phyloP scores from a whole-genome alignment of 1,284 basidiomycete genomes.

The Porodaedalea pini region DNA sequence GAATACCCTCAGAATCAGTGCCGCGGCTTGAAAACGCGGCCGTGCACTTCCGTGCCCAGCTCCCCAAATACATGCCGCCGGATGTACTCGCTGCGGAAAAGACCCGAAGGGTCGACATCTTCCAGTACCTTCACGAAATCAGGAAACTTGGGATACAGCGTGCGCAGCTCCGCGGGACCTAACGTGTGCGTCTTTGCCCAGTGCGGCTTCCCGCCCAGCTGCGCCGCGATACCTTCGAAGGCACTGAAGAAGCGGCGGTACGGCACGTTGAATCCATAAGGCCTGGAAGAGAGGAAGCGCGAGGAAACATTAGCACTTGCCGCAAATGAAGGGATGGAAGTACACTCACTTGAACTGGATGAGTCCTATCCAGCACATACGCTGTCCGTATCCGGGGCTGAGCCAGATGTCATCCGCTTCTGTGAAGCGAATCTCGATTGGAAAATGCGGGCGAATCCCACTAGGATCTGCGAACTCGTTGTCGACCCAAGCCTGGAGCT shows the following conservation, averaged over 20 bases:
- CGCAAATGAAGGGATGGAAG: constrained; percentile 12
- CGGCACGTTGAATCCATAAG: constrained; percentile 85
- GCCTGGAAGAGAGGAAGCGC: constrained; percentile 45
- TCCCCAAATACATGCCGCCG: constrained; percentile 69
- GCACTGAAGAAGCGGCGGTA: constrained; percentile 79
- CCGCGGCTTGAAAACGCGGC: constrained; percentile 51
- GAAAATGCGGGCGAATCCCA: constrained; percentile 87
- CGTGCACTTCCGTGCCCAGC: constrained; percentile 40
- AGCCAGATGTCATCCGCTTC: constrained; percentile 91
- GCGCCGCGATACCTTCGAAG: constrained; percentile 75
- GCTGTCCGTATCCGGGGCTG: constrained; percentile 78
- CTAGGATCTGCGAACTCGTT: constrained; percentile 61
- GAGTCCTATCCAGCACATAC: constrained; percentile 93
- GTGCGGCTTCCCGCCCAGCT: constrained; percentile 84
- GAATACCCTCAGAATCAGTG: constrained; percentile 13
- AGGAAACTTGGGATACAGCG: constrained; percentile 80
- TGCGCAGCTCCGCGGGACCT: constrained; percentile 60
- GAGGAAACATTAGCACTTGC: constrained; percentile 15
- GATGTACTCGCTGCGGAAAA: constrained; percentile 81
- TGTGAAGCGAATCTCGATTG: constrained; percentile 91
- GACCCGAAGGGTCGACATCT: constrained; percentile 74
- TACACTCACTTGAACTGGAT: constrained; percentile 86
- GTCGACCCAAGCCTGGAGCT: constrained; percentile 74
- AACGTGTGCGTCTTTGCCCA: constrained; percentile 95
- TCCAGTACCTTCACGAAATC: constrained; percentile 74